These are phyloP conservation scores for Xanthoparmelia taractica DNA, from an alignment of 495 filamentous ascomycete species.

Conservation along the genomic window DNA sequence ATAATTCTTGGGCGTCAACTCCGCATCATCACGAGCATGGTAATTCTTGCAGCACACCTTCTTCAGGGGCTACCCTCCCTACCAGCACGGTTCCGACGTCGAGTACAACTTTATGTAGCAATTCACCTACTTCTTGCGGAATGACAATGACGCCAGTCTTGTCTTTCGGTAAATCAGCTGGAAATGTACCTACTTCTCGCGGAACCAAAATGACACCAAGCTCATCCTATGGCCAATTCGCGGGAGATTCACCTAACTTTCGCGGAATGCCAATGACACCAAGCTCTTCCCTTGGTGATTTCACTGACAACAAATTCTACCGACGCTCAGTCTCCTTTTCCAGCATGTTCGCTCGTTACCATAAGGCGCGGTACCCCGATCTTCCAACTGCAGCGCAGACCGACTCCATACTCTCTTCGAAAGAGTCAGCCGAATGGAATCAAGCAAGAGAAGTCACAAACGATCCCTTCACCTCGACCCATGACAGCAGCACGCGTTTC, in stretches of 20 bases:
- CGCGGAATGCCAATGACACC: not conserved
- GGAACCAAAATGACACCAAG: not conserved
- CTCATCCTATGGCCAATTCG: not conserved
- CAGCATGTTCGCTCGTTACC: conserved; percentile 3
- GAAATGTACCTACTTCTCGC: not conserved
- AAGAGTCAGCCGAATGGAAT: not conserved
- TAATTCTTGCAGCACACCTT: not conserved
- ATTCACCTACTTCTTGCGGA: no score
- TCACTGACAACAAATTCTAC: not conserved
- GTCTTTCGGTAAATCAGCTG: no score
- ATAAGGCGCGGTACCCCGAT: not conserved
- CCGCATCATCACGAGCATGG: not conserved
- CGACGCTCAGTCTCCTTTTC: not conserved
- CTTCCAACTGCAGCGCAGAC: not conserved
- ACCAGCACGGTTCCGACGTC: not conserved
- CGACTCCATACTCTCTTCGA: not conserved
- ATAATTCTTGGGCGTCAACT: not conserved
- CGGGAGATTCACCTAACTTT: not conserved
- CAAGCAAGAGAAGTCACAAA: not conserved
- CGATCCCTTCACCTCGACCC: not conserved
- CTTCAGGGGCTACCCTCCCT: not conserved
- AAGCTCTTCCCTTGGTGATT: not conserved
- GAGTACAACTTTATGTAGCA: not conserved
- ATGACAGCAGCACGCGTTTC: not conserved
- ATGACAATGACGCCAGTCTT: no score